These are phyloP conservation scores for Neurospora cerealis DNA, from an alignment of 495 filamentous ascomycete genomes.

Conservation along the genomic window DNA sequence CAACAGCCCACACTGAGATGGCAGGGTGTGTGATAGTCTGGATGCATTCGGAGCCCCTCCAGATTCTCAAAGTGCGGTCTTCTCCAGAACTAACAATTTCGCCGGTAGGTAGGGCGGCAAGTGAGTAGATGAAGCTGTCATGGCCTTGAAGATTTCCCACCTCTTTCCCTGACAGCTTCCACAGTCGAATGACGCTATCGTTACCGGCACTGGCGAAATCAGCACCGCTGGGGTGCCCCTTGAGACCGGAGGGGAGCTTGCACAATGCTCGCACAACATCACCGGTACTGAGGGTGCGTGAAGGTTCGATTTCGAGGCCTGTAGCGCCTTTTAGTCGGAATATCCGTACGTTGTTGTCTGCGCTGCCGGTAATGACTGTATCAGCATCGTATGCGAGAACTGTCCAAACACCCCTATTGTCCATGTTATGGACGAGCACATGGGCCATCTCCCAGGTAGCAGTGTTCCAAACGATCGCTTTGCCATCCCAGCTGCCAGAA, in stretches of 20 bases:
- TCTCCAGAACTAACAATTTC: slow-evolving; percentile 88
- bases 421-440: slow-evolving; percentile 62
- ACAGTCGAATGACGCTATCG: slow-evolving; percentile 75
- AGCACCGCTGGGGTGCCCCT: slow-evolving; percentile 64
- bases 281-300: slow-evolving; percentile 61
- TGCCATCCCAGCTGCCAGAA: slow-evolving; percentile 92
- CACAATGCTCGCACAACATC: slow-evolving; percentile 84
- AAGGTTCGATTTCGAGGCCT: slow-evolving; percentile 59
- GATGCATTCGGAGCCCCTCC: slow-evolving; percentile 70
- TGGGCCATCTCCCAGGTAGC: slow-evolving; percentile 59
- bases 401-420: slow-evolving; percentile 72
- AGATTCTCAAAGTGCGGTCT: slow-evolving; percentile 84
- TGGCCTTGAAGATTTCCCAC: slow-evolving; percentile 74
- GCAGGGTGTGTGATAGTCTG: slow-evolving; percentile 97
- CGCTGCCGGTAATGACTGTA: slow-evolving; percentile 82
- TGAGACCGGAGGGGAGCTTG: slow-evolving; percentile 48
- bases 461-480: slow-evolving; percentile 67
- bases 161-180: slow-evolving; percentile 64
- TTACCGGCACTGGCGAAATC: slow-evolving; percentile 86
- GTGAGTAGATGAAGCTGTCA: slow-evolving; percentile 90
- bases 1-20: slow-evolving; percentile 91
- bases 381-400: slow-evolving; percentile 74
- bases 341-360: slow-evolving; percentile 79
- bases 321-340: slow-evolving; percentile 60
- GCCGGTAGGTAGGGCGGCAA: slow-evolving; percentile 66